A percentile compares a stretch with the other conserved stretches of the same genome.
Conservation (phyloP, 2,329 filamentous ascomycete genomes). For the Graphium sp. region DNA sequence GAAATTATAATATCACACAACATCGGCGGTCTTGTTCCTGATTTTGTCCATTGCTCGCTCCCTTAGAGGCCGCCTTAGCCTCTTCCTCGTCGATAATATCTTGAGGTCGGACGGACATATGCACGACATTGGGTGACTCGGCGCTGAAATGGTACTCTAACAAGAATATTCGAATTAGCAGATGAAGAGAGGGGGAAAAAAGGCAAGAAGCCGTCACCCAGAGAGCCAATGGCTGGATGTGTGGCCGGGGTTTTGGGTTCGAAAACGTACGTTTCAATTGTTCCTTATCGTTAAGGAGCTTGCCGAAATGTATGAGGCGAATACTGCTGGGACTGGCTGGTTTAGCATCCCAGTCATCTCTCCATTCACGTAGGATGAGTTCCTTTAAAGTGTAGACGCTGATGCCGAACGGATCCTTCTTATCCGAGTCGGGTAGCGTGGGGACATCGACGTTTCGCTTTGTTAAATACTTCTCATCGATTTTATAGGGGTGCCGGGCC, state of each 20-base stretch:
- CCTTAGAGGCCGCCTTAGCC: constrained; percentile 46
- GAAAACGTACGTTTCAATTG: constrained; percentile 56
- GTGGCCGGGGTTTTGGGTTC: background rate
- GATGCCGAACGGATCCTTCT: constrained; percentile 69
- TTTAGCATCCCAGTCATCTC: constrained; percentile 76
- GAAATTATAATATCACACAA: constrained; percentile 36
- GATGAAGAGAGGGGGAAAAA: background rate
- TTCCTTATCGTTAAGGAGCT: constrained; percentile 77
- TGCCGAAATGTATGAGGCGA: constrained; percentile 80
- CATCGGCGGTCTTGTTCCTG: constrained; percentile 24
- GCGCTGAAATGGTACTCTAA: constrained; percentile 65
- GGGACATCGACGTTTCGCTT: constrained; percentile 68
- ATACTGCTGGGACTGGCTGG: constrained; percentile 81
- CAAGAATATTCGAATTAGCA: background rate
- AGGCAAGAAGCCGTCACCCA: constrained; percentile 1
- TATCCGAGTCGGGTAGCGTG: constrained; percentile 39
- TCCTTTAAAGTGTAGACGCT: constrained; percentile 91
- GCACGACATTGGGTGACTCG: constrained; percentile 69
- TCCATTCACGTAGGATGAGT: constrained; percentile 84
- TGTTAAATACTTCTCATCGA: constrained; percentile 71
- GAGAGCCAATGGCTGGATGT: background rate
- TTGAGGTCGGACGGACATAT: constrained; percentile 83
- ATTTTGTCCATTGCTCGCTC: constrained; percentile 19
- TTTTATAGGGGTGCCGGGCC: constrained; percentile 73
- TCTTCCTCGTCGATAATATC: constrained; percentile 72